Base-by-base conservation (phyloP, 2,329 filamentous ascomycete species). In the Sporothrix dimorphospora region DNA sequence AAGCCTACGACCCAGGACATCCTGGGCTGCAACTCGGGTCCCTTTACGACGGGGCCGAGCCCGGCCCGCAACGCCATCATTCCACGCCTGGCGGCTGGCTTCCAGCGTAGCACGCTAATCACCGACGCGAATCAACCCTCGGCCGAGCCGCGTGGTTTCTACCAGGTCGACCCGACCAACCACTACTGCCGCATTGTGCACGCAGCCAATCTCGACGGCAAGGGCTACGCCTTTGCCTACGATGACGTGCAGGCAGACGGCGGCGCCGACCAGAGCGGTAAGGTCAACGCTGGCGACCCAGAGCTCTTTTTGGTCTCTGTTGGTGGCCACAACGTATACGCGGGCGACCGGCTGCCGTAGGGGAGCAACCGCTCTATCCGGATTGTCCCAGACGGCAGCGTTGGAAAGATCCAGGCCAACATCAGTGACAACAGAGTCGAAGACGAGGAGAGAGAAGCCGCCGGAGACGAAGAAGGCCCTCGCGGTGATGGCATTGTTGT, bases 11-110 rank as follows among this genome's bases (percentile, higher is more conserved):
- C 87, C 1, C 81, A 81, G 14, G 91, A 93, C 79, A 90, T 93
- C 74, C 88, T 92, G 77, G 86, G 86, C 47, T 92, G 90, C 81
- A 89, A 86, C 75, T 88, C 86, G 1, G 89, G 89, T 0, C 88
- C 89, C 0, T 91, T 91, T 75, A 81, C 83, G 8, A 82, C 79
- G 8, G 81, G 75, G 77, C 82, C 61, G 77, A 86, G 73, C 69
- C 73, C 78, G 27, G 78, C 72, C 77, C 84, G 78, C 66, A 84
- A 77, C 80, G 81, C 81, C 24, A 81, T 84, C 69, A 83, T 76
- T 85, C 91, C 81, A 42, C 81, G 75, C 76, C 84, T 79, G 80
- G 89, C 67, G 77, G 84, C 74, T 78, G 87, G 57, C 72, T 82
- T 77, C 83, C 90, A 80, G 86, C 90, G 80, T 85, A 88, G 83